Conservation (phyloP, 345 rosid genomes). For the Citrus sinensis region DVS_A1.0 CM039162.1:1219501-1220000, state of each 20-base stretch:
- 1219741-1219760: background rate
- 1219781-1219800: slow-evolving; percentile 36
- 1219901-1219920: background rate
- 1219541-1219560: slow-evolving; percentile 32
- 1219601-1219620: background rate
- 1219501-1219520: slow-evolving; percentile 86
- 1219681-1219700: background rate
- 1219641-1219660: background rate
- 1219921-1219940: slow-evolving; percentile 43
- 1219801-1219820: slow-evolving; percentile 33
- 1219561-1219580: background rate
- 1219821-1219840: slow-evolving; percentile 47
- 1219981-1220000: slow-evolving; percentile 79
- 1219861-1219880: background rate
- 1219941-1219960: slow-evolving; percentile 63
- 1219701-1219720: background rate
- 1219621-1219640: too few relatives aligned
- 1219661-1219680: background rate
- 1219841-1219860: background rate
- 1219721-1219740: background rate
- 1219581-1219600: background rate
- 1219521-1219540: slow-evolving; percentile 55
- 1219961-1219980: slow-evolving; percentile 87
- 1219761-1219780: background rate
- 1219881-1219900: background rate